phyloP scores from a whole-genome alignment of 2,329 filamentous ascomycete genomes.

The Massarina eburnea region DNA sequence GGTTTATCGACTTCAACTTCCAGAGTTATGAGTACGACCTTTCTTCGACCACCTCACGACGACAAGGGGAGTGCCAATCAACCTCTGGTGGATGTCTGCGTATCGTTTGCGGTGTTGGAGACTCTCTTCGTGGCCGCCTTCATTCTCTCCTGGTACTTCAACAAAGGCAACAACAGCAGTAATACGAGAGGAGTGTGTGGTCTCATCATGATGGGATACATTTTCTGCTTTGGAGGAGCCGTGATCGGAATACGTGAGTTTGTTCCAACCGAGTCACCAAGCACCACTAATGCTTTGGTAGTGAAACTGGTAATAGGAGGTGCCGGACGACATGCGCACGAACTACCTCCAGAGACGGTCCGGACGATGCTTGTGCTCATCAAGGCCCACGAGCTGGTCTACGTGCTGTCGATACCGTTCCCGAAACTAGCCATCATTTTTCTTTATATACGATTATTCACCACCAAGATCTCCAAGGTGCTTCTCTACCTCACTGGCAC shows the following conservation, averaged over 20 bases:
- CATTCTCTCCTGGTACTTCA: constrained; percentile 21
- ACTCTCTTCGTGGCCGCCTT: constrained; percentile 21
- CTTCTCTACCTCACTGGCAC: constrained; percentile 13
- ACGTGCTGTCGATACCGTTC: constrained; percentile 17
- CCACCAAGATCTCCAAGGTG: constrained; percentile 4
- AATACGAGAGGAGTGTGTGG: constrained; percentile 11
- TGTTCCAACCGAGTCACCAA: neutral
- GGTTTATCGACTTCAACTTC: neutral
- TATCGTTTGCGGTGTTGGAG: constrained; percentile 20
- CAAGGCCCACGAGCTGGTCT: constrained; percentile 19
- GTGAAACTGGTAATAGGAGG: constrained; percentile 20
- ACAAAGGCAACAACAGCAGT: constrained; percentile 12
- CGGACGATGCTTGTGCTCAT: constrained; percentile 15
- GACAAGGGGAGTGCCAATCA: constrained; percentile 3
- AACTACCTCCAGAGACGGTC: constrained; percentile 10
- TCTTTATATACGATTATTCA: constrained; percentile 23
- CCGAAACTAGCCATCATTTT: constrained; percentile 22
- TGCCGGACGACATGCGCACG: constrained; percentile 16
- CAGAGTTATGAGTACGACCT: neutral
- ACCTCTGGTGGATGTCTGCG: constrained; percentile 21
- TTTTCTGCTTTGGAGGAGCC: constrained; percentile 19
- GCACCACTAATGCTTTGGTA: constrained; percentile 7
- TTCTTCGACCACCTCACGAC: neutral
- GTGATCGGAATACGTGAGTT: constrained; percentile 19
- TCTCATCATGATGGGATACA: constrained; percentile 16